Percentiles rank a stretch among this genome's conserved stretches.
phyloP scores from a whole-genome alignment of 1,284 basidiomycete genomes.

The Porodaedalea pini region DNA sequence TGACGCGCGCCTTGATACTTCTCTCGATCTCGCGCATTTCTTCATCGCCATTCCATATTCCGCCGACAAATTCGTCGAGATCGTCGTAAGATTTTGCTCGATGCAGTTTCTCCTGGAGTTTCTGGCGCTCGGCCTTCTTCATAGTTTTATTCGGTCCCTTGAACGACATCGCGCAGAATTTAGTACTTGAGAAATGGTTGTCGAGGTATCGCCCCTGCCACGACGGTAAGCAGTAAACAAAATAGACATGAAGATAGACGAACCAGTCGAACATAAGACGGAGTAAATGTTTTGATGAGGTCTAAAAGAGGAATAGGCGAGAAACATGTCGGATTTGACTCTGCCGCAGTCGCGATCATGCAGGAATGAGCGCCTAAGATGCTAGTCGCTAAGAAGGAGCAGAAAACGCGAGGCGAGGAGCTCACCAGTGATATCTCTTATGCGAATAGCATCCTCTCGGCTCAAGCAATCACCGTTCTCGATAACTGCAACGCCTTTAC shows the following conservation, averaged over 20 bases:
- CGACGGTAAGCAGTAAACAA: slow-evolving; percentile 2
- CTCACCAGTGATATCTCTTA: slow-evolving; percentile 73
- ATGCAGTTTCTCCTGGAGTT: slow-evolving; percentile 51
- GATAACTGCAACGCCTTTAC: slow-evolving; percentile 76
- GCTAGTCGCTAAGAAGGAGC: not conserved
- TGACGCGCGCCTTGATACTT: slow-evolving; percentile 47
- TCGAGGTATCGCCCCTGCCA: slow-evolving; percentile 61
- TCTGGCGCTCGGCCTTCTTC: slow-evolving; percentile 57
- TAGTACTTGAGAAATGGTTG: slow-evolving; percentile 85
- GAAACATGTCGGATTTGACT: slow-evolving; percentile 91
- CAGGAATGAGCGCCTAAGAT: slow-evolving; percentile 77
- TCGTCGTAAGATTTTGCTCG: slow-evolving; percentile 67
- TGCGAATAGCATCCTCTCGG: slow-evolving; percentile 72
- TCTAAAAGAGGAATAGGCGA: slow-evolving; percentile 63
- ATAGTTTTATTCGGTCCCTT: slow-evolving; percentile 54
- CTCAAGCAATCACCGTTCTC: slow-evolving; percentile 93
- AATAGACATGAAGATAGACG: slow-evolving; percentile 27
- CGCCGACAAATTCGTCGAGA: slow-evolving; percentile 53
- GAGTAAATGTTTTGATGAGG: slow-evolving; percentile 68
- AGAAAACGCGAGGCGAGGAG: not conserved
- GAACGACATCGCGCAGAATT: slow-evolving; percentile 86
- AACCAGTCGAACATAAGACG: slow-evolving; percentile 75
- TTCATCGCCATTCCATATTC: slow-evolving; percentile 53
- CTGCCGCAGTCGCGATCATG: slow-evolving; percentile 95
- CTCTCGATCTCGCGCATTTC: slow-evolving; percentile 57